Conservation (phyloP, 2,329 filamentous ascomycete species). For the Fusarium musae region DNA sequence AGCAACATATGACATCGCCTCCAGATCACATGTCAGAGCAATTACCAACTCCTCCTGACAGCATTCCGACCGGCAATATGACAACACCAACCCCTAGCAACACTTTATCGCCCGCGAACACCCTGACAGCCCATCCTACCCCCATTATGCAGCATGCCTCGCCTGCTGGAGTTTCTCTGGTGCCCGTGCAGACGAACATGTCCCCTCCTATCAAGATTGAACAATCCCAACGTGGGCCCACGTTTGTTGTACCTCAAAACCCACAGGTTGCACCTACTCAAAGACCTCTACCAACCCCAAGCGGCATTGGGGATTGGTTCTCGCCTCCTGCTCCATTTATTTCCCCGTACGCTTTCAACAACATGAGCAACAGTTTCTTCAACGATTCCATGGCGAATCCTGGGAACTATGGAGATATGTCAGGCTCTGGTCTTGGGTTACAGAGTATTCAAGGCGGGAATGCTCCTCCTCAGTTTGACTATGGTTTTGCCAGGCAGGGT, state of each 20-base stretch:
- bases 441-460: constrained; percentile 46
- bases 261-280: constrained; percentile 54
- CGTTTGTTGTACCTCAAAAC: constrained; percentile 55
- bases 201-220: constrained; percentile 48
- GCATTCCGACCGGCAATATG: constrained; percentile 48
- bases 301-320: constrained; percentile 63
- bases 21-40: constrained; percentile 49
- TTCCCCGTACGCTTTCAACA: constrained; percentile 62
- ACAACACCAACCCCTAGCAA: constrained; percentile 47
- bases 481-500: constrained; percentile 66
- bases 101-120: constrained; percentile 53
- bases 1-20: constrained; percentile 45
- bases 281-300: constrained; percentile 55
- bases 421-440: constrained; percentile 48
- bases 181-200: constrained; percentile 45
- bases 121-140: constrained; percentile 48
- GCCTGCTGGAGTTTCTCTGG: constrained; percentile 37
- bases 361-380: constrained; percentile 56
- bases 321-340: constrained; percentile 63
- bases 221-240: constrained; percentile 43
- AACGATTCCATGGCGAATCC: constrained; percentile 49
- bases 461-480: constrained; percentile 44
- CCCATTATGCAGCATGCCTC: constrained; percentile 46
- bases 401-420: constrained; percentile 45
- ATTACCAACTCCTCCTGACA: constrained; percentile 59